Conservation (phyloP, 1,284 basidiomycete species). For the Austroboletus novae-zelandiae region DNA sequence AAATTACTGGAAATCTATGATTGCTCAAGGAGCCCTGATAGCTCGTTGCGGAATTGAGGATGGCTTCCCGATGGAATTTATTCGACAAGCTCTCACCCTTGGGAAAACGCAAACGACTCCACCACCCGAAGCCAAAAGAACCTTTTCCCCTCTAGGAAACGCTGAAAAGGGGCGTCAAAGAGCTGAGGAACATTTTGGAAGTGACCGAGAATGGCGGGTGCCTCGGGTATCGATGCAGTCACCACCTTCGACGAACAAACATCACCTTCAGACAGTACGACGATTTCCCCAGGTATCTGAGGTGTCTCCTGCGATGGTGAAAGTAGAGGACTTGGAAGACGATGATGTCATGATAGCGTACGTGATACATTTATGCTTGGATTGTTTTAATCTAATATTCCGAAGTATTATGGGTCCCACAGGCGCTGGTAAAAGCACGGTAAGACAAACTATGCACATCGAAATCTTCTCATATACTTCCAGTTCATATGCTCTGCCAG, state of each 20-base stretch:
- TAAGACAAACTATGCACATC: background rate
- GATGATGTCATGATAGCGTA: constrained; percentile 22
- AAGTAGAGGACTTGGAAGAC: background rate
- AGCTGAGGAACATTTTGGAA: too few relatives aligned
- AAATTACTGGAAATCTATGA: constrained; percentile 11
- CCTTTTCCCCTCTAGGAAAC: background rate
- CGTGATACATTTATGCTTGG: background rate
- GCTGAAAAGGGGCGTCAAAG: too few relatives aligned
- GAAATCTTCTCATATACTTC: too few relatives aligned
- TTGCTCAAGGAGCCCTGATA: constrained; percentile 3
- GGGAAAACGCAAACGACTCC: background rate
- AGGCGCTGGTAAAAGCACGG: constrained; percentile 25
- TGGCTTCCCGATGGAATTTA: constrained; percentile 6
- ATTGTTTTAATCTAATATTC: background rate
- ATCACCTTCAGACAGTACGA: background rate
- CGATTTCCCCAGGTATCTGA: background rate
- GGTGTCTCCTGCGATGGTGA: background rate
- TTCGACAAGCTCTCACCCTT: constrained; percentile 4
- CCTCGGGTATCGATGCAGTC: too few relatives aligned
- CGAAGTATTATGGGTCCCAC: constrained; percentile 25
- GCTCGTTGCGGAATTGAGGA: constrained; percentile 3
- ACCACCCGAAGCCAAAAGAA: constrained; percentile 4
- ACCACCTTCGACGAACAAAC: too few relatives aligned
- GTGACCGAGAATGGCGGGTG: too few relatives aligned
- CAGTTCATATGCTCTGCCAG: constrained; percentile 28